A percentile compares a stretch with the other conserved stretches of the same genome.
Conservation (phyloP, 495 filamentous ascomycete genomes). For the Trichoderma gamsii region DNA sequence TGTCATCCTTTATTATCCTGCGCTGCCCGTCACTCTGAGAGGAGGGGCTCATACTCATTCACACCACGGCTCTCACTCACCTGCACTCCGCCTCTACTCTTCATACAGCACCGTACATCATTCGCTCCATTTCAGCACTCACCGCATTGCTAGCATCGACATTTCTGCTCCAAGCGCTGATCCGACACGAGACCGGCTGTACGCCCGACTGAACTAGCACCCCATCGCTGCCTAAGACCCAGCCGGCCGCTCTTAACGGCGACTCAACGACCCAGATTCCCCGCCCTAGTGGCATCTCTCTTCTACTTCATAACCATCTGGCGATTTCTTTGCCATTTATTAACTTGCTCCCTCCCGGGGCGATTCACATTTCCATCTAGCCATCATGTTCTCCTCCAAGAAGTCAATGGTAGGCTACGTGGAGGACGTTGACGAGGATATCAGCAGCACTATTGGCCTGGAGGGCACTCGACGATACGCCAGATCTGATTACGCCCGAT, state of each 20-base stretch:
- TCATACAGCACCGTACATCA: too few relatives aligned
- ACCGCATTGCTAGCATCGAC: neutral
- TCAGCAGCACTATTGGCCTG: constrained; percentile 30
- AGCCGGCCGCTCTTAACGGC: neutral
- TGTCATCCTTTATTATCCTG: constrained; percentile 1
- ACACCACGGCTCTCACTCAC: neutral
- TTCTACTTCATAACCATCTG: neutral
- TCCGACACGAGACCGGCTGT: neutral
- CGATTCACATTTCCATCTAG: neutral
- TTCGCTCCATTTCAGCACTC: neutral
- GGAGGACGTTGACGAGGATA: constrained; percentile 45
- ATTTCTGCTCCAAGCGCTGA: neutral
- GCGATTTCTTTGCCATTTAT: neutral
- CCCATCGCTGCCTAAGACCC: neutral
- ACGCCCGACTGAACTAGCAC: neutral
- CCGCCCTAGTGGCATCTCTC: neutral
- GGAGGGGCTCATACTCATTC: neutral
- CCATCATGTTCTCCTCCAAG: neutral
- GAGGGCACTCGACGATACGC: constrained; percentile 31
- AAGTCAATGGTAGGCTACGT: constrained; percentile 33
- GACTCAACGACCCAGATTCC: neutral
- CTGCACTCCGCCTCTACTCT: neutral
- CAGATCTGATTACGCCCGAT: constrained; percentile 23
- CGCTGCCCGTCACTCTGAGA: neutral
- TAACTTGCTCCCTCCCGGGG: neutral